A percentile compares a stretch with the other conserved stretches of the same genome.
phyloP scores from a whole-genome alignment of 2,329 filamentous ascomycete species.

The Cladosporium halotolerans region DNA sequence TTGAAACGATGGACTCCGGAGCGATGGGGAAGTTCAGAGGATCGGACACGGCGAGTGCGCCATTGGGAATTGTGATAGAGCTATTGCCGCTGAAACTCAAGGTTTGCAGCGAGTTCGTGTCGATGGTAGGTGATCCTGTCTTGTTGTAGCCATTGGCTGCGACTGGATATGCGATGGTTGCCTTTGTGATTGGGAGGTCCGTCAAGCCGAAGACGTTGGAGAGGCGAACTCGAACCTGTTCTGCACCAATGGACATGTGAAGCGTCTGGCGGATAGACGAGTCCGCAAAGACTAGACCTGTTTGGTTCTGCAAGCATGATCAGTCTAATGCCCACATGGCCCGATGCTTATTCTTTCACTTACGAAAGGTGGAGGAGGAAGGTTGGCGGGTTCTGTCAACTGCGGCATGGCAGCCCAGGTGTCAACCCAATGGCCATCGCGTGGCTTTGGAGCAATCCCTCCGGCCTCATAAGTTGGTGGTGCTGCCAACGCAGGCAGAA shows the following conservation, averaged over 20 bases:
- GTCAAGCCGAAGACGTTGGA: slow-evolving; percentile 60
- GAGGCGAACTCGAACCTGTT: slow-evolving; percentile 55
- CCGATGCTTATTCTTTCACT: slow-evolving; percentile 19
- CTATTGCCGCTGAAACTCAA: slow-evolving; percentile 54
- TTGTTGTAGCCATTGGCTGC: slow-evolving; percentile 38
- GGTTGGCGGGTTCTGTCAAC: slow-evolving; percentile 55
- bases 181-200: slow-evolving; percentile 54
- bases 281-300: slow-evolving; percentile 51
- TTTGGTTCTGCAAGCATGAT: slow-evolving; percentile 41
- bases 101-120: slow-evolving; percentile 45
- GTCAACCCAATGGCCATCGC: slow-evolving; percentile 50
- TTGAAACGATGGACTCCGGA: slow-evolving; percentile 48
- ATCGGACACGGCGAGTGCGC: slow-evolving; percentile 55
- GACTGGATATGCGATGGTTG: slow-evolving; percentile 51
- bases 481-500: slow-evolving; percentile 4
- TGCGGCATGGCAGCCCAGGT: slow-evolving; percentile 64
- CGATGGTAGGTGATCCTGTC: slow-evolving; percentile 49
- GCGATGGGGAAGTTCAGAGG: slow-evolving; percentile 51
- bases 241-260: slow-evolving; percentile 51
- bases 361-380: slow-evolving; percentile 57
- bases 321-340: background rate
- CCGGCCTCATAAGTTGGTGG: background rate
- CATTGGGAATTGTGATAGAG: slow-evolving; percentile 48
- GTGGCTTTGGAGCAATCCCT: slow-evolving; percentile 12
- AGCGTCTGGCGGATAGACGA: slow-evolving; percentile 62